phyloP scores from a whole-genome alignment of 768 basidiomycete species.

The Termitomyces heimii region DNA sequence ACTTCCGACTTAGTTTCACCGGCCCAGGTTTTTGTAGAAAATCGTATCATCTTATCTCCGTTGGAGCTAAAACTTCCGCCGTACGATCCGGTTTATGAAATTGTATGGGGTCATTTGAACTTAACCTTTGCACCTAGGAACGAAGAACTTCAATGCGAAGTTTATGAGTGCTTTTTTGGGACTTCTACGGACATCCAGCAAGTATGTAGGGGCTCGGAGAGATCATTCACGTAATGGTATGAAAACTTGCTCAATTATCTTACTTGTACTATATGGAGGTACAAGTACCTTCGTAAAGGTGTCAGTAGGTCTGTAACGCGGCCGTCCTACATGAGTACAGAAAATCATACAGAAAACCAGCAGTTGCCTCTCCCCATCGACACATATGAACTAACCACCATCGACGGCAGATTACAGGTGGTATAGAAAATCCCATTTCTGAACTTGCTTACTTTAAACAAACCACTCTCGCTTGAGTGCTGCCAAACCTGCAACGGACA shows the following conservation, averaged over 20 bases:
- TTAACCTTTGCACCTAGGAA: not conserved
- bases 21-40: not conserved
- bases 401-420: not conserved
- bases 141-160: no score
- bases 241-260: not conserved
- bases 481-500: constrained; percentile 3
- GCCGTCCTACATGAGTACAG: not conserved
- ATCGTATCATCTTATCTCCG: not conserved
- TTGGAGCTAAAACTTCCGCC: not conserved
- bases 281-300: not conserved
- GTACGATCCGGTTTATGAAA: not conserved
- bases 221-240: not conserved
- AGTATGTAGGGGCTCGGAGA: not conserved
- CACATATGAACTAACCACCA: constrained; percentile 3
- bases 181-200: not conserved
- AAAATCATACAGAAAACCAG: not conserved
- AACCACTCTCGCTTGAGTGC: not conserved
- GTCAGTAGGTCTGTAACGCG: not conserved
- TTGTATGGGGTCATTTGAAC: not conserved
- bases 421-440: constrained; percentile 6
- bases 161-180: not conserved
- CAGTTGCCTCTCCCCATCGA: not conserved
- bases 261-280: not conserved
- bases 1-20: not conserved
- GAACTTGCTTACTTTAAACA: constrained; percentile 6